A percentile compares a stretch with the other conserved stretches of the same genome.
Evolutionary conservation across 1,284 basidiomycete species (phyloP).

Genomic region (Leccinum griseonigrum): DNA sequence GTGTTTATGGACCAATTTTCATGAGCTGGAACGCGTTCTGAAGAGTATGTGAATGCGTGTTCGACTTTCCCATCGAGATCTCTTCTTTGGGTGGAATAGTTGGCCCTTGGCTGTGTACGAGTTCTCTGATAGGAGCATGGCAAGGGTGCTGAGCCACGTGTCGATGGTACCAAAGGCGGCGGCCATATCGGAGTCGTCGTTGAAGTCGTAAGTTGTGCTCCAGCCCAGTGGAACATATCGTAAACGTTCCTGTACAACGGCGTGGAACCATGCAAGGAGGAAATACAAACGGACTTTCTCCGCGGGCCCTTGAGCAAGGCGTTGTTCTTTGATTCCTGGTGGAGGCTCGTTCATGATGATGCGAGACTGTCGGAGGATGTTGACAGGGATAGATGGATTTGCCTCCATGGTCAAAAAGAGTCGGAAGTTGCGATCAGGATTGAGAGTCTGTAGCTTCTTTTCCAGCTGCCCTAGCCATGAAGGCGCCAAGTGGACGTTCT

Average conservation of each 20-base stretch:
- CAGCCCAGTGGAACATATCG: slow-evolving; percentile 94
- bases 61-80: neutral
- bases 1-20: no score
- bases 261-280: slow-evolving; percentile 98
- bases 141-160: slow-evolving; percentile 76
- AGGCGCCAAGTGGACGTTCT: slow-evolving; percentile 94
- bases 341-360: slow-evolving; percentile 98
- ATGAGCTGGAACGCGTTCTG: neutral
- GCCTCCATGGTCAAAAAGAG: slow-evolving; percentile 97
- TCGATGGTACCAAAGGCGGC: slow-evolving; percentile 91
- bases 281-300: slow-evolving; percentile 92
- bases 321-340: slow-evolving; percentile 89
- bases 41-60: neutral
- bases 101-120: no score
- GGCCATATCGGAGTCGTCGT: slow-evolving; percentile 96
- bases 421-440: slow-evolving; percentile 86
- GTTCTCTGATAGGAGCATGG: no score
- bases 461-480: slow-evolving; percentile 93
- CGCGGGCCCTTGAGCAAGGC: slow-evolving; percentile 77
- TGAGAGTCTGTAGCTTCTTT: slow-evolving; percentile 93
- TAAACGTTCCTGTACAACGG: slow-evolving; percentile 91
- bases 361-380: slow-evolving; percentile 91
- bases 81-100: no score
- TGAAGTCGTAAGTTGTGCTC: slow-evolving; percentile 96
- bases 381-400: slow-evolving; percentile 89